These are phyloP conservation scores for Sordariomycetes sp. DNA, from an alignment of 2,329 filamentous ascomycete species.

Conservation along the genomic window DNA sequence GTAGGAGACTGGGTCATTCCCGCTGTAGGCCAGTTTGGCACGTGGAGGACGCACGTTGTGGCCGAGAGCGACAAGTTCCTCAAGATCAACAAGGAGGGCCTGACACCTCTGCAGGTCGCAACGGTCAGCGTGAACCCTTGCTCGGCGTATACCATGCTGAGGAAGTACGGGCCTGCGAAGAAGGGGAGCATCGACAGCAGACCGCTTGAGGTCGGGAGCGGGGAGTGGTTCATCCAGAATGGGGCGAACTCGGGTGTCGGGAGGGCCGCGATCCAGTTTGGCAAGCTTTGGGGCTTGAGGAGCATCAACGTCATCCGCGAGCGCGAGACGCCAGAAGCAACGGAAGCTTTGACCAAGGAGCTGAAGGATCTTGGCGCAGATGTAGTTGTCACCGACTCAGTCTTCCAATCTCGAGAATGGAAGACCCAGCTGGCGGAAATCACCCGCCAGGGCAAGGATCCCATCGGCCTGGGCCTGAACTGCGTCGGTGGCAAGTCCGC, in stretches of 20 bases:
- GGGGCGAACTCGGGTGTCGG: constrained; percentile 93
- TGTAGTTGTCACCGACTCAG: constrained; percentile 45
- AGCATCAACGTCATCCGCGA: constrained; percentile 85
- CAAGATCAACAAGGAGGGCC: constrained; percentile 59
- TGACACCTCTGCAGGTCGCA: constrained; percentile 70
- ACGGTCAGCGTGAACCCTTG: constrained; percentile 90
- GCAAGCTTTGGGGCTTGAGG: constrained; percentile 74
- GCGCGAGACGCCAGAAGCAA: constrained; percentile 54
- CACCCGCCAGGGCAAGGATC: constrained; percentile 63
- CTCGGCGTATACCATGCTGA: constrained; percentile 88
- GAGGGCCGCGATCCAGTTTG: constrained; percentile 83
- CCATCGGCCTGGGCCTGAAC: constrained; percentile 74
- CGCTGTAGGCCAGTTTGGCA: constrained; percentile 73
- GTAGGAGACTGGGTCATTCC: constrained; percentile 94
- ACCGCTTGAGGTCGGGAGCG: constrained; percentile 34
- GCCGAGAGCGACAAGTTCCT: constrained; percentile 50
- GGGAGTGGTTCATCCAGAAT: constrained; percentile 95
- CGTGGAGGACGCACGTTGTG: constrained; percentile 87
- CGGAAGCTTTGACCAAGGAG: constrained; percentile 47
- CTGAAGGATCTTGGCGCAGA: constrained; percentile 45
- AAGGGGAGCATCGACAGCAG: constrained; percentile 35
- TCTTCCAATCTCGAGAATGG: constrained; percentile 51
- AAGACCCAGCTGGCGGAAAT: constrained; percentile 49
- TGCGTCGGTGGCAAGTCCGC: constrained; percentile 88
- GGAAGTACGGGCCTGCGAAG: constrained; percentile 56